These are phyloP conservation scores for Withania somnifera DNA, from an alignment of 305 asterid species.

Conservation along the genomic window DNA sequence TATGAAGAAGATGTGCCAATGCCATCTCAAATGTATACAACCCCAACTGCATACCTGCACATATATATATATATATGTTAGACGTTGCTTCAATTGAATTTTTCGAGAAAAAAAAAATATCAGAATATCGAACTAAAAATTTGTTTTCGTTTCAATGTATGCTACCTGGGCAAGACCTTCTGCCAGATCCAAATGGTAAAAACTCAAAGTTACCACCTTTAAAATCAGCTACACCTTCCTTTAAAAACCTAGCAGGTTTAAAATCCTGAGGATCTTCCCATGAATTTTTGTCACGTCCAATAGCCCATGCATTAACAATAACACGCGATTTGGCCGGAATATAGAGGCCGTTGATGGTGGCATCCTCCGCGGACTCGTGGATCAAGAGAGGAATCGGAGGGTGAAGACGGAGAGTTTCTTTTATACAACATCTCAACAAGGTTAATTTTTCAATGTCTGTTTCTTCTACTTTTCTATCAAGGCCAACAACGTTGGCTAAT, in stretches of 20 bases:
- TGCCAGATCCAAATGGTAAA: constrained; percentile 43
- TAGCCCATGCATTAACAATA: constrained; percentile 29
- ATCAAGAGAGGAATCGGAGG: constrained; percentile 64
- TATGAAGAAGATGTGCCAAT: constrained; percentile 7
- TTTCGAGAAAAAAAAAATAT: no score
- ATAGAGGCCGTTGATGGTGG: constrained; percentile 7
- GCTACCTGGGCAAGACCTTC: constrained; percentile 46
- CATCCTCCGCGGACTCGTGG: constrained; percentile 21
- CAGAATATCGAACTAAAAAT: no score
- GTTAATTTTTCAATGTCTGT: constrained; percentile 39
- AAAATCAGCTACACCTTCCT: constrained; percentile 13
- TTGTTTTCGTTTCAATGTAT: not conserved
- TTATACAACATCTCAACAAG: constrained; percentile 39
- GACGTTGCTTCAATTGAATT: not conserved
- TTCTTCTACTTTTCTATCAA: constrained; percentile 38
- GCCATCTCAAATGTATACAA: constrained; percentile 9
- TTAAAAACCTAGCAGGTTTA: constrained; percentile 17
- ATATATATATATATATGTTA: not conserved
- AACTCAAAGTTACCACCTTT: constrained; percentile 34
- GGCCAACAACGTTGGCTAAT: constrained; percentile 33
- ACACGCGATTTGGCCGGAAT: constrained; percentile 30
- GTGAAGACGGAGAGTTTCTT: constrained; percentile 61
- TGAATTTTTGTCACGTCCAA: constrained; percentile 21
- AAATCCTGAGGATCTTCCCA: constrained; percentile 26
- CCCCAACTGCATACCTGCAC: constrained; percentile 25